phyloP scores from a whole-genome alignment of 495 filamentous ascomycete genomes.

The Hypoxylon crocopeplum region DNA sequence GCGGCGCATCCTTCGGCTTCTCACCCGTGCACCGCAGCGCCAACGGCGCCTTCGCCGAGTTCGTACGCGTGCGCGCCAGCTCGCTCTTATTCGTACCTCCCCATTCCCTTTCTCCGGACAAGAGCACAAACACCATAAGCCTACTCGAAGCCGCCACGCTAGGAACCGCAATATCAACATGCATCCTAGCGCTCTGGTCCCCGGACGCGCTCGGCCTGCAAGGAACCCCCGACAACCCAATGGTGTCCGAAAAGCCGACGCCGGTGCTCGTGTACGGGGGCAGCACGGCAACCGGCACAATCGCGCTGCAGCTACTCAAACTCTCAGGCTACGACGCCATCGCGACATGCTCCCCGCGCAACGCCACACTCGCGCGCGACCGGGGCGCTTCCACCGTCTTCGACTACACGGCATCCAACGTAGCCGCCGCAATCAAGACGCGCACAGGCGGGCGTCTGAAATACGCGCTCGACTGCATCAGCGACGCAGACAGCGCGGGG shows the following conservation, averaged over 20 bases:
- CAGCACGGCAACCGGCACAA: constrained; percentile 56
- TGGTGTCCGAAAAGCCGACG: not conserved
- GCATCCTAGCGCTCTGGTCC: constrained; percentile 12
- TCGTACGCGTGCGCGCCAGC: too few relatives aligned
- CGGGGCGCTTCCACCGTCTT: constrained; percentile 61
- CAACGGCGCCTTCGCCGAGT: too few relatives aligned
- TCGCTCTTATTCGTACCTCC: too few relatives aligned
- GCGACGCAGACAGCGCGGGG: constrained; percentile 38
- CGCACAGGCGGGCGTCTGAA: constrained; percentile 42
- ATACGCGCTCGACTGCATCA: constrained; percentile 46
- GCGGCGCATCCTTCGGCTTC: too few relatives aligned
- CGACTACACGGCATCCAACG: constrained; percentile 56
- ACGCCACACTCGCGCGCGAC: constrained; percentile 55
- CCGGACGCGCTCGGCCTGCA: constrained; percentile 30
- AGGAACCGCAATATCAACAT: constrained; percentile 11
- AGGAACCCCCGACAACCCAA: constrained; percentile 9
- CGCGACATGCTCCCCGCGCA: constrained; percentile 58
- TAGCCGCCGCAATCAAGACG: constrained; percentile 41
- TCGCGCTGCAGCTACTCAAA: constrained; percentile 61
- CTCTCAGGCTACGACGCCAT: constrained; percentile 54
- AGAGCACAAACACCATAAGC: too few relatives aligned
- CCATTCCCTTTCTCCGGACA: too few relatives aligned
- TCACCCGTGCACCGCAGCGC: too few relatives aligned
- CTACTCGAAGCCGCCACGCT: constrained; percentile 40
- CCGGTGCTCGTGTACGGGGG: constrained; percentile 61